Conservation (phyloP, 2,329 filamentous ascomycete species). For the Trichoderma sp. region DNA sequence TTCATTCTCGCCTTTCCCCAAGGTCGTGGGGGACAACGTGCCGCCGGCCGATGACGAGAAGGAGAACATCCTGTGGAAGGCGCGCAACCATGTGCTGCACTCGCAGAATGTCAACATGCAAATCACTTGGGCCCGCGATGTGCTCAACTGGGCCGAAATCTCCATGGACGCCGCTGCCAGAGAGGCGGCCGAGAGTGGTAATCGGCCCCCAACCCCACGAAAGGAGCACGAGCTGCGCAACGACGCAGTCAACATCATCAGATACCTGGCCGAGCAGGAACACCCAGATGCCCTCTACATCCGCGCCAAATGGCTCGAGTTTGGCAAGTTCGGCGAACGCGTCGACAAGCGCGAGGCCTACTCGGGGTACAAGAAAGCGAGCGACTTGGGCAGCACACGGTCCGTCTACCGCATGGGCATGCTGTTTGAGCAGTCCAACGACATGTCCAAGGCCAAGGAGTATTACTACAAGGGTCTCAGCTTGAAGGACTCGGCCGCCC, state of each 20-base stretch:
- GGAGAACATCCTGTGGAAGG: slow-evolving; percentile 83
- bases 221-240: slow-evolving; percentile 83
- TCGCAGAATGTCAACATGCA: slow-evolving; percentile 97
- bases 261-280: slow-evolving; percentile 83
- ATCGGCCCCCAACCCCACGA: slow-evolving; percentile 74
- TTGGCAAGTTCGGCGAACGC: slow-evolving; percentile 89
- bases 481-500: slow-evolving; percentile 82
- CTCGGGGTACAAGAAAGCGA: slow-evolving; percentile 78
- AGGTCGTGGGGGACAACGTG: slow-evolving; percentile 81
- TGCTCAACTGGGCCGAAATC: slow-evolving; percentile 83
- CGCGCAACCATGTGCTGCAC: slow-evolving; percentile 78
- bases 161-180: slow-evolving; percentile 73
- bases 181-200: slow-evolving; percentile 44
- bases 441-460: slow-evolving; percentile 83
- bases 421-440: slow-evolving; percentile 94
- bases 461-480: slow-evolving; percentile 84
- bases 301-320: slow-evolving; percentile 94
- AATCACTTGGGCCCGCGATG: slow-evolving; percentile 93
- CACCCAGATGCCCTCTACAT: slow-evolving; percentile 95
- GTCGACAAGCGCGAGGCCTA: slow-evolving; percentile 96
- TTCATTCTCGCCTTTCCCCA: slow-evolving; percentile 89
- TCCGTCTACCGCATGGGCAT: slow-evolving; percentile 97
- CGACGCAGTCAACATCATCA: slow-evolving; percentile 89
- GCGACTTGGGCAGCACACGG: slow-evolving; percentile 79
- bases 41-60: slow-evolving; percentile 93